Percentiles rank a stretch among this genome's conserved stretches.
These are phyloP conservation scores for Lyophyllum shimeji DNA, from an alignment of 768 basidiomycete genomes.

Conservation along the genomic window DNA sequence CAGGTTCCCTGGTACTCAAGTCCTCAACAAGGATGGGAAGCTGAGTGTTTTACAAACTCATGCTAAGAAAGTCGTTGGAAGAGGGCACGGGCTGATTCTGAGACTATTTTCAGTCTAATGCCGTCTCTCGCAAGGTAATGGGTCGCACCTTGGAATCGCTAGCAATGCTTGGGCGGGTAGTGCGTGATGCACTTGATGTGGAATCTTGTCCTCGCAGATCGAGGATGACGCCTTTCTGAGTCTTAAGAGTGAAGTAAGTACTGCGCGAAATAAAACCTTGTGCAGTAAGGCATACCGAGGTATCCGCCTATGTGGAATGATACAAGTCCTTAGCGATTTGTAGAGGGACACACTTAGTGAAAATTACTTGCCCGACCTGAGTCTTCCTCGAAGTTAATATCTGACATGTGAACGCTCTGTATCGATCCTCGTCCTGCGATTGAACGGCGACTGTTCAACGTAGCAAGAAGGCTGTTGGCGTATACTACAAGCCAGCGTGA, in stretches of 20 bases:
- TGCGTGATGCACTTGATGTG: not conserved
- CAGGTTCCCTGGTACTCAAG: not conserved
- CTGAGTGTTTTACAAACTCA: not conserved
- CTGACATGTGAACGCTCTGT: slow-evolving; percentile 13
- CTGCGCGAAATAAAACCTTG: not conserved
- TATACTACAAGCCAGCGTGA: slow-evolving; percentile 31
- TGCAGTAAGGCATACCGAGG: not conserved
- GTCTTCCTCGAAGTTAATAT: slow-evolving; percentile 11
- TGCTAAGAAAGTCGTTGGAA: not conserved
- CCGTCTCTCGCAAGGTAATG: not conserved
- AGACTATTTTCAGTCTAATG: not conserved
- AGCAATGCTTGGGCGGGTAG: not conserved
- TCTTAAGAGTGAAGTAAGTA: not conserved
- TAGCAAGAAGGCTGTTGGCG: slow-evolving; percentile 45
- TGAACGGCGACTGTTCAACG: slow-evolving; percentile 36
- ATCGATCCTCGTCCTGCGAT: slow-evolving; percentile 15
- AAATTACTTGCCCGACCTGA: not conserved
- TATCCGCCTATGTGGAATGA: not conserved
- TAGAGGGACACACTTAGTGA: not conserved
- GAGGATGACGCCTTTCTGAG: slow-evolving; percentile 3
- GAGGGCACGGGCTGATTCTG: not conserved
- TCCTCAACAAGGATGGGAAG: not conserved
- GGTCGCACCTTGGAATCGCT: slow-evolving; percentile 1
- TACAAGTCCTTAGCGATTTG: not conserved
- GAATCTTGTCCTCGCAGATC: not conserved